Base-by-base conservation (phyloP, 352 stramenopile species). In the Thraustochytrium sp. region DNA sequence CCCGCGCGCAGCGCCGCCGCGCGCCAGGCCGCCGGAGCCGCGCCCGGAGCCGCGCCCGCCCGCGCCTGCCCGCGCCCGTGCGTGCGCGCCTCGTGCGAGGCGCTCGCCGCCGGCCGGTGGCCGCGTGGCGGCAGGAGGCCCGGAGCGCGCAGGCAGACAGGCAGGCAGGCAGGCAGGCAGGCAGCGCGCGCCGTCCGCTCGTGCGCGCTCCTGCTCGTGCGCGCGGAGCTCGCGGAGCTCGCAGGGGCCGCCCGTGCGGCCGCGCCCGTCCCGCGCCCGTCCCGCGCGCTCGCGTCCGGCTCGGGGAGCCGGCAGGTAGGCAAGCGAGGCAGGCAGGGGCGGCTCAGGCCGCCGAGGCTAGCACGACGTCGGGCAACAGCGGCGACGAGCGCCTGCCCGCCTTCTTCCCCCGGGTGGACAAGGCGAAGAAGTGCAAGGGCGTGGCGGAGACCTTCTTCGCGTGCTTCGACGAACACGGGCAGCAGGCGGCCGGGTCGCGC, bases 371-470 rank as follows among this genome's bases (percentile, higher is more conserved):
- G 53, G 48, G 48, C 18, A 46, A 8, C 16, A 84, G 55, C 59
- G 16, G 29, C n/a, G 34, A 21, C 21, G 23, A 80, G 59, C 48
- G 46, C 51, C 36, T 84, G 61, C 75, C 75, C 18, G 55, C 8
- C 31, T 84, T 76, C 31, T 84, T 84, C 56, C 75, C 75, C 21
- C 42, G 53, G 63, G 61, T 84, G 31, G 75, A 84, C 61, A 76
- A 77, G 37, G 38, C 18, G 0, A 84, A 83, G 75, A 48, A 29
- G 31, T 84, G 75, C 75, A 80, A 84, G 13, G 49, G 8, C 34
- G 55, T 31, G 23, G 75, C 75, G 37, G 49, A 84, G 54, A 75
- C 9, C 11, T 78, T 84, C 44, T 84, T 84, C 38, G 42, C 26
- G 34, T 84, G 75, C 61, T 84, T 84, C 51, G 61, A 80, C 34